phyloP scores from a whole-genome alignment of 108 stramenopile species.

The Skeletonema potamos region DNA sequence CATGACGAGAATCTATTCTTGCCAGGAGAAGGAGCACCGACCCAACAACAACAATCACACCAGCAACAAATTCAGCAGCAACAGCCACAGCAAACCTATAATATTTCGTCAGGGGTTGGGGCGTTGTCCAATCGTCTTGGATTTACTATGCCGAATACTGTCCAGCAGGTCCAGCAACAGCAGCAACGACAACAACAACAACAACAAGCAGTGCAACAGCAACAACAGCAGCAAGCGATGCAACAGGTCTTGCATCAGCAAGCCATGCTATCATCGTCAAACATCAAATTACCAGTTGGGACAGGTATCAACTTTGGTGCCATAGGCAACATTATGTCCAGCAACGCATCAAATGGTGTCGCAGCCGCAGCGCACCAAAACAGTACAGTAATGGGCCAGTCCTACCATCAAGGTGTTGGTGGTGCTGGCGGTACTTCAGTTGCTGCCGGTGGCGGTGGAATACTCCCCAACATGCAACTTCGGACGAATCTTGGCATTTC shows the following conservation, averaged over 20 bases:
- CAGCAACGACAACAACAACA: conserved; percentile 28
- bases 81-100: conserved; percentile 17
- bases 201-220: conserved; percentile 4
- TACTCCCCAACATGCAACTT: conserved; percentile 1
- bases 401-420: neutral
- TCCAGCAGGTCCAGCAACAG: neutral
- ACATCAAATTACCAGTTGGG: conserved; percentile 19
- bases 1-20: conserved; percentile 2
- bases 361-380: neutral
- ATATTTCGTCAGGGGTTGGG: conserved; percentile 13
- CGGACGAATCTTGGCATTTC: neutral
- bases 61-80: conserved; percentile 1
- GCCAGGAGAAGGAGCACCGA: neutral
- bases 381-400: neutral
- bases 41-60: conserved; percentile 3
- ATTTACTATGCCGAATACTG: conserved; percentile 14
- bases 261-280: conserved; percentile 2
- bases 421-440: neutral
- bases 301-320: conserved; percentile 24
- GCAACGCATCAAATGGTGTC: neutral
- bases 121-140: conserved; percentile 22
- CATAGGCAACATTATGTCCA: neutral
- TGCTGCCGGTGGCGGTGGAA: neutral
- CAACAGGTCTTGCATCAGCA: neutral
- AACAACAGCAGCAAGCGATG: neutral